Evolutionary conservation across 2,329 filamentous ascomycete species (phyloP).

Genomic region (Sarocladium kiliense): DNA sequence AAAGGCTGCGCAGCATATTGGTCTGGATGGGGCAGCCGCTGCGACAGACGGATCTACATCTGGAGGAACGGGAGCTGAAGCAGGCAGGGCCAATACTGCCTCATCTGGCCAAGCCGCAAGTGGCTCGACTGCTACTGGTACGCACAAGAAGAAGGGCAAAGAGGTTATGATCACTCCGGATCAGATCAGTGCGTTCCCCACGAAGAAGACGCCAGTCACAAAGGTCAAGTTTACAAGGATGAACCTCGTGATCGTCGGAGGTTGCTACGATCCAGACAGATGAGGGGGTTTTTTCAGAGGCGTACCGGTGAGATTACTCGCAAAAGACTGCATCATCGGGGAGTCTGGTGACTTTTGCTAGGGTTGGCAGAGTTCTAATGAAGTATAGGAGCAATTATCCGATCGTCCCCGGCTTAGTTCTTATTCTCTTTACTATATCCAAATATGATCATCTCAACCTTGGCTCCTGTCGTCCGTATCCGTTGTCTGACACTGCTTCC

Average conservation of each 20-base stretch:
- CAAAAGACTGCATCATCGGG: no score
- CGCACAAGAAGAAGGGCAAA: conserved; percentile 73
- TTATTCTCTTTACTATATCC: no score
- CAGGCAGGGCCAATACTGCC: conserved; percentile 21
- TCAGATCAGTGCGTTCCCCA: conserved; percentile 90
- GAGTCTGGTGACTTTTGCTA: no score
- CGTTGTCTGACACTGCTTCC: no score
- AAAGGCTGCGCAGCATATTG: conserved; percentile 44
- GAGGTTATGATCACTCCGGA: conserved; percentile 87
- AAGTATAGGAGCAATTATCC: no score
- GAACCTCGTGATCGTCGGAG: conserved; percentile 87
- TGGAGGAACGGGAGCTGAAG: conserved; percentile 20
- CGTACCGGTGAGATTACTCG: neutral
- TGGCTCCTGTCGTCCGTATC: no score
- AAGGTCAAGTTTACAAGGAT: conserved; percentile 91
- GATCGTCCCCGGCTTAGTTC: no score
- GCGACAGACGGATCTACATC: conserved; percentile 35
- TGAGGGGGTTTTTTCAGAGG: conserved; percentile 21
- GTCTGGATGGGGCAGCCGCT: conserved; percentile 35
- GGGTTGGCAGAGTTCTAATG: no score
- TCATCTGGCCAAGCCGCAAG: conserved; percentile 12
- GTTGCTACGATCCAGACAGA: conserved; percentile 57
- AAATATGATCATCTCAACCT: no score
- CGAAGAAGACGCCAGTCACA: conserved; percentile 92
- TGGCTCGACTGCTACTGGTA: conserved; percentile 16